A percentile compares a stretch with the other conserved stretches of the same genome.
phyloP scores from a whole-genome alignment of 768 basidiomycete genomes.

The Hemileccinum impolitum region DNA sequence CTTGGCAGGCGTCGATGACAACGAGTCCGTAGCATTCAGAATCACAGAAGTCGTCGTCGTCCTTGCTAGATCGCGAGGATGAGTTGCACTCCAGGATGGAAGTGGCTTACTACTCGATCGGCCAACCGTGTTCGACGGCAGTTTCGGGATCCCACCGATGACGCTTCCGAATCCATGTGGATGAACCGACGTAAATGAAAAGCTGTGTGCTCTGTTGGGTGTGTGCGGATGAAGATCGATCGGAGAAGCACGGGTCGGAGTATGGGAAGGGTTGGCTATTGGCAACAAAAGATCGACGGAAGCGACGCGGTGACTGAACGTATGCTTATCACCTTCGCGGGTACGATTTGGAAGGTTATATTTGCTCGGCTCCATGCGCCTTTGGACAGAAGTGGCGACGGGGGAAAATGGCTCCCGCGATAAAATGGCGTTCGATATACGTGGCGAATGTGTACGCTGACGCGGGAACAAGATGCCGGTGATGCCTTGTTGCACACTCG shows the following conservation, averaged over 20 bases:
- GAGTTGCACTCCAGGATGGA: constrained; percentile 16
- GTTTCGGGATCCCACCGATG: not conserved
- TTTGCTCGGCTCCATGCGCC: not conserved
- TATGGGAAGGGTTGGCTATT: not conserved
- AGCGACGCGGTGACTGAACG: constrained; percentile 12
- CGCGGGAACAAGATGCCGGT: constrained; percentile 14
- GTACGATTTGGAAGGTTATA: constrained; percentile 1
- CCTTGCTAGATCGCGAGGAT: not conserved
- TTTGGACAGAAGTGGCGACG: constrained; percentile 6
- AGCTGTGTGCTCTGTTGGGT: constrained; percentile 13
- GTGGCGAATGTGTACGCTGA: constrained; percentile 8
- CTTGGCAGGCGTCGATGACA: not conserved
- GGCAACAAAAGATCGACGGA: constrained; percentile 19
- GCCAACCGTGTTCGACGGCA: not conserved
- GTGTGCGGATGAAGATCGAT: constrained; percentile 17
- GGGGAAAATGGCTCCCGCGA: constrained; percentile 3
- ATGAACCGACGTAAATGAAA: constrained; percentile 1
- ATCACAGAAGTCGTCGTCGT: not conserved
- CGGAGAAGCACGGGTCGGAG: constrained; percentile 16
- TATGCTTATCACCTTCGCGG: constrained; percentile 13
- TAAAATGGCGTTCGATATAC: constrained; percentile 8
- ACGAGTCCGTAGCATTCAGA: not conserved
- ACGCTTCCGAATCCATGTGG: constrained; percentile 7
- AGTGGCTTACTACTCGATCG: constrained; percentile 12
- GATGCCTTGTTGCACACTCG: not conserved